Base-by-base conservation (phyloP, 2,329 filamentous ascomycete genomes). In the Paecilomyces formosus region DNA sequence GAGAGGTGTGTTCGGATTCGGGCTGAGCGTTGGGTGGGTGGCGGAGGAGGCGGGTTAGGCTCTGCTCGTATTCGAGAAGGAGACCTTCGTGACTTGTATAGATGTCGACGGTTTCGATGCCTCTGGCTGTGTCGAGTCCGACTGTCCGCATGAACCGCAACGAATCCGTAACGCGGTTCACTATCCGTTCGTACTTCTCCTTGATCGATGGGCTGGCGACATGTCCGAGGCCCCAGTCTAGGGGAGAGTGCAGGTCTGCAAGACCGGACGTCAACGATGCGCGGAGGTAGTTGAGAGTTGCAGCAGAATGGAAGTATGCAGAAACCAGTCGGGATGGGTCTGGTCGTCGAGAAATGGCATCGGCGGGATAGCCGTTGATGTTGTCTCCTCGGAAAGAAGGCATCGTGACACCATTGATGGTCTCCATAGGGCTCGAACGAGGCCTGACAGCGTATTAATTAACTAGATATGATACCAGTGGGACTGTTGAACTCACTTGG, bases 31-130 rank as follows among this genome's bases (percentile, higher is more conserved):
- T 78, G 49, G 76, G 72, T 1, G 88, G 88, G 64, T 85, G 84
- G 62, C 85, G 87, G 59, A 95, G 81, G 22, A 85, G 80, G 9
- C 94, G 83, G 1, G 93, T 97, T 51, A 99, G 79, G 55, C 85
- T 85, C 75, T 97, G 87, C 73, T 99, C 94, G 74, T 99, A 99
- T 72, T 97, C 92, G 8, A 99, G 85, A 1, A 97, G 83, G 21
- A 99, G 83, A 3, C 92, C 94, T 74, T 99, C 94, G 73, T 99
- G 94, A 68, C 90, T 95, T 21, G 93, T 97, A 82, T 88, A 99
- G 54, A 99, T 83, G 70, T 99, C 94, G 39, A 97, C 91, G 0
- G 92, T 96, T 70, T 95, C 88, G 31, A 97, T 82, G 70, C 92
- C 88, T 55, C 88, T 86, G 59, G 88, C 88, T 31, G 88, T 91